These are phyloP conservation scores for Thelonectria rubi DNA, from an alignment of 2,329 filamentous ascomycete species.

Conservation along the genomic window DNA sequence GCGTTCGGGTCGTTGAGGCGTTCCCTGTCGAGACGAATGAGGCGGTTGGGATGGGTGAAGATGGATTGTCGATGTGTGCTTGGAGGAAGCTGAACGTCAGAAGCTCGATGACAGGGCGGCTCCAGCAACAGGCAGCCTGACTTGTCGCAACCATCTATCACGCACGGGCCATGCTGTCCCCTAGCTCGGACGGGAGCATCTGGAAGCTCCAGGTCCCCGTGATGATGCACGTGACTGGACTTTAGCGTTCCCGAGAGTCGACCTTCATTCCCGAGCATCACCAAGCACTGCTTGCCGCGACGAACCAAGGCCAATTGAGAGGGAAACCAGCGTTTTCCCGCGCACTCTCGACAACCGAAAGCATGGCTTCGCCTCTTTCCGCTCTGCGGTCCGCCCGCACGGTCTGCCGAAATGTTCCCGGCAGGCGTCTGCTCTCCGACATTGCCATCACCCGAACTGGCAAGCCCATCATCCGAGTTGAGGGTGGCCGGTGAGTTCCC, in stretches of 20 bases:
- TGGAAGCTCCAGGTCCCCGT: slow-evolving; percentile 33
- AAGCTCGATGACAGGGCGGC: slow-evolving; percentile 49
- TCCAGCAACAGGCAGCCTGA: slow-evolving; percentile 48
- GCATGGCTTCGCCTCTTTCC: slow-evolving; percentile 66
- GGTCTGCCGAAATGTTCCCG: slow-evolving; percentile 56
- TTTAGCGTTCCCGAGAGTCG: slow-evolving; percentile 39
- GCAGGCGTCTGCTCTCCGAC: slow-evolving; percentile 74
- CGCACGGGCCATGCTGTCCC: slow-evolving; percentile 35
- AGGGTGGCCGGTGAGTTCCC: slow-evolving; percentile 82
- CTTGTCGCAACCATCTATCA: slow-evolving; percentile 40
- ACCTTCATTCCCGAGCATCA: slow-evolving; percentile 36
- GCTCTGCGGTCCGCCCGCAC: slow-evolving; percentile 63
- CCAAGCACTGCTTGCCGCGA: slow-evolving; percentile 36
- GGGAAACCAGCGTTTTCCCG: slow-evolving; percentile 44
- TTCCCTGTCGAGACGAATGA: not conserved
- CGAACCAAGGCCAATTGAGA: slow-evolving; percentile 45
- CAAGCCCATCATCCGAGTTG: slow-evolving; percentile 88
- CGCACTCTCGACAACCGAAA: slow-evolving; percentile 46
- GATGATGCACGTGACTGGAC: slow-evolving; percentile 41
- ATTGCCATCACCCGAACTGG: slow-evolving; percentile 93
- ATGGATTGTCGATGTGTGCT: slow-evolving; percentile 1
- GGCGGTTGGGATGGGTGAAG: not conserved
- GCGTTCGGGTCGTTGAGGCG: slow-evolving; percentile 16
- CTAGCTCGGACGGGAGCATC: not conserved
- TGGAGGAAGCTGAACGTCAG: slow-evolving; percentile 28